Evolutionary conservation across 2,329 filamentous ascomycete genomes (phyloP), one percentile per base, ranked within the genome.

Genomic region (Aspergillus viridinutans): DNA sequence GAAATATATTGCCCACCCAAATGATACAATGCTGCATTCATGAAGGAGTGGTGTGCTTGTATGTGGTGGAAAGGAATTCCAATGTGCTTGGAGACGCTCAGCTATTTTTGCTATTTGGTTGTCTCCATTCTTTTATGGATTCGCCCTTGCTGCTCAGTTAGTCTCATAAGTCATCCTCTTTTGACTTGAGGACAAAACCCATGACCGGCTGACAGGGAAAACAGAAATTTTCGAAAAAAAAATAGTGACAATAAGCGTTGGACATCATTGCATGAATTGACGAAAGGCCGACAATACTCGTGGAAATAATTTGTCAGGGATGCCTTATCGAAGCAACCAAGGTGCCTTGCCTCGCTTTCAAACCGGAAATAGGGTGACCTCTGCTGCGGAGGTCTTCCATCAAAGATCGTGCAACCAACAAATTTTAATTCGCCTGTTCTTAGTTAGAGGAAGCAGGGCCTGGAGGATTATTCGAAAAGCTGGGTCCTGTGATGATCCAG

Each of bases 251-350:
- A 55, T 49, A 55, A 53, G 53, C 60, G 63, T 73, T 70, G 66
- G 69, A 73, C 69, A 72, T 59, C 68, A 67, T 47, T 71, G 69
- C 69, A 71, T 72, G 63, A 58, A 57, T 61, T 58, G 56, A 62
- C 61, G 53, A 61, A 67, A 61, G 55, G 59, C 57, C 59, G 59
- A 58, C 50, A 58, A 60, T 47, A 21, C 43, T 14, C 21, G 21
- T 6, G 12, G 23, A 49, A 45, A 50, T 56, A 57, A 56, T 53
- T 35, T 35, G 12, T 43, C 20, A 25, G 42, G 48, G 40, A 53
- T 35, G 23, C 32, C 23, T 40, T 55, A 50, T 55, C 50, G 47
- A 52, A 48, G 21, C 53, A 42, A 20, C 48, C 52, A 28, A 54
- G 57, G 53, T 56, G 54, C 52, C 55, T 57, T 61, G 42, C 59